phyloP scores from a whole-genome alignment of 208 protist genomes.

The Histomonas meleagridis region DNA sequence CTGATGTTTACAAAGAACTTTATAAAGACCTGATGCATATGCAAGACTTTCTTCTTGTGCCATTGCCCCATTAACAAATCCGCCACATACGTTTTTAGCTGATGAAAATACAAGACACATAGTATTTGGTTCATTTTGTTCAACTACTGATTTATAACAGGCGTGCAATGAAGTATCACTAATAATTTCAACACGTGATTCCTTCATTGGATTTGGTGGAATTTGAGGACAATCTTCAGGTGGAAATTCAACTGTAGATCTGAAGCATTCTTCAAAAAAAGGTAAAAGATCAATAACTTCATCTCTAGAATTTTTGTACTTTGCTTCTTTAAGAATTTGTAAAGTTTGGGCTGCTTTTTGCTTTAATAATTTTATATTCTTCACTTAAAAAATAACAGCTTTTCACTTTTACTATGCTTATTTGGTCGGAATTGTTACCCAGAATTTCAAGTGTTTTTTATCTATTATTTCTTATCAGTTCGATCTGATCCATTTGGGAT shows the following conservation, averaged over 20 bases:
- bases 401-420: no score
- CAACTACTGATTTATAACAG: no score
- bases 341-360: neutral
- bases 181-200: neutral
- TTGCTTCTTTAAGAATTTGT: neutral
- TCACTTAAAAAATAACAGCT: no score
- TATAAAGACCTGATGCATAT: no score
- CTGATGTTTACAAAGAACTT: no score
- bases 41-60: neutral
- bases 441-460: no score
- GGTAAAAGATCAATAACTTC: neutral
- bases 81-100: neutral
- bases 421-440: no score
- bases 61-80: neutral
- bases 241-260: neutral
- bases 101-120: neutral
- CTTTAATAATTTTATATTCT: no score
- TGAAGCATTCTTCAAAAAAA: neutral
- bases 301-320: neutral
- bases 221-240: no score
- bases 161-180: neutral
- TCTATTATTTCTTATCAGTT: no score
- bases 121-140: neutral
- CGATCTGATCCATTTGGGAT: slow-evolving; percentile 24
- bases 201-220: neutral